Conservation (phyloP, 371 early-diverging fungal species). For the Nematocida sp. region DNA sequence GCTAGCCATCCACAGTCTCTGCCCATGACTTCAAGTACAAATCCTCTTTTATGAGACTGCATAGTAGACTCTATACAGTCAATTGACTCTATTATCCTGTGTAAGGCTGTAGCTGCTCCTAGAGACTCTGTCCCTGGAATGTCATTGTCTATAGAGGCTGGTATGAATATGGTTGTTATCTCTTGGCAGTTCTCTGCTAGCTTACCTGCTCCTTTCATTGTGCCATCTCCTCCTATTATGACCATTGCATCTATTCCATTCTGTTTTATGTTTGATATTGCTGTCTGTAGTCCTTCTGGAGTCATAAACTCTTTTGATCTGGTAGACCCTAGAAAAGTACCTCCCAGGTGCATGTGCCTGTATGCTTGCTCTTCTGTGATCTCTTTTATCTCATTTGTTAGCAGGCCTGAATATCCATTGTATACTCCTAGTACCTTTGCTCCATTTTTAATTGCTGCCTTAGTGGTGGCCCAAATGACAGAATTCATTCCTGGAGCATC, state of each 20-base stretch:
- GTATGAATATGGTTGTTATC: constrained; percentile 77
- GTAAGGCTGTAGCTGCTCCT: constrained; percentile 85
- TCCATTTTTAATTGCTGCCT: constrained; percentile 67
- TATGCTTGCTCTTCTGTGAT: constrained; percentile 81
- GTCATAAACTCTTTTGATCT: constrained; percentile 77
- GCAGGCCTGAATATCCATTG: constrained; percentile 92
- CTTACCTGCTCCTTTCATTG: constrained; percentile 78
- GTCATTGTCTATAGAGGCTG: constrained; percentile 76
- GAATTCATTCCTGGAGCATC: constrained; percentile 98
- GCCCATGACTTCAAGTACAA: constrained; percentile 98
- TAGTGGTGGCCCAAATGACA: constrained; percentile 82
- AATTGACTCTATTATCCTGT: constrained; percentile 87
- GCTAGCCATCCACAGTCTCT: constrained; percentile 97
- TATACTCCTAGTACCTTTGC: constrained; percentile 66
- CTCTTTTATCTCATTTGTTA: constrained; percentile 79
- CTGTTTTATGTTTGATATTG: constrained; percentile 75
- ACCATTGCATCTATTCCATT: constrained; percentile 85
- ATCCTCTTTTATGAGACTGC: constrained; percentile 86
- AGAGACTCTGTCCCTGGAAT: constrained; percentile 81
- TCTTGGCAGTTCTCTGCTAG: constrained; percentile 55
- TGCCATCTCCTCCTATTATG: constrained; percentile 96
- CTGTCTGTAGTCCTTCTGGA: constrained; percentile 76
- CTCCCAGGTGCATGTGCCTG: constrained; percentile 74
- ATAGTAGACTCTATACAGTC: constrained; percentile 89
- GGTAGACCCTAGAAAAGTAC: constrained; percentile 91